A percentile compares a stretch with the other conserved stretches of the same genome.
phyloP scores from a whole-genome alignment of 2,329 filamentous ascomycete genomes.

The Calonectria crousiana region DNA sequence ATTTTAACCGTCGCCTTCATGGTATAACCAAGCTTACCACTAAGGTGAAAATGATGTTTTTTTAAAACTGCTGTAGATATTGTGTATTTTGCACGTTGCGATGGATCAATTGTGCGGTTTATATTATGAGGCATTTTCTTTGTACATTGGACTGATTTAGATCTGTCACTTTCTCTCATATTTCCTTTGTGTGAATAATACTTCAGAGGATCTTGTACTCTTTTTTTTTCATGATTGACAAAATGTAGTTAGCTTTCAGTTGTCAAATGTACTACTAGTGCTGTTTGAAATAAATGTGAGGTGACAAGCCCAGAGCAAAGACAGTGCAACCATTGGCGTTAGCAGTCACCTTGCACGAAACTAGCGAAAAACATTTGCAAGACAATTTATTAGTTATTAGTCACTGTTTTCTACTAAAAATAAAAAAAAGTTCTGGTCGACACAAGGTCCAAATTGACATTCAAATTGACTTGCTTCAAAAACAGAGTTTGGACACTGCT shows the following conservation, averaged over 20 bases:
- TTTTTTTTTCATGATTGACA: neutral
- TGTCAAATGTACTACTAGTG: neutral
- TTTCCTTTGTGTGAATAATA: constrained; percentile 1
- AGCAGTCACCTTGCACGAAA: neutral
- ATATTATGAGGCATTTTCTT: constrained; percentile 15
- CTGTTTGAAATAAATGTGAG: neutral
- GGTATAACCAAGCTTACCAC: neutral
- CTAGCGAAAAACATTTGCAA: fast-evolving
- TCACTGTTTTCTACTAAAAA: neutral
- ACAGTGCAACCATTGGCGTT: neutral
- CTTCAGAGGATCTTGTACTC: neutral
- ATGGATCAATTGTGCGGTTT: constrained; percentile 20
- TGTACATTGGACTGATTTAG: constrained; percentile 3
- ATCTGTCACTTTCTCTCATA: neutral
- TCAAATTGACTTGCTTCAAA: neutral
- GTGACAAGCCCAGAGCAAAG: neutral
- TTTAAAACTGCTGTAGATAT: constrained; percentile 25
- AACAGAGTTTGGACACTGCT: neutral
- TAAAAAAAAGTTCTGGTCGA: no score
- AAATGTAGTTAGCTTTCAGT: neutral
- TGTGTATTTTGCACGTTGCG: constrained; percentile 24
- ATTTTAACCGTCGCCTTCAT: neutral
- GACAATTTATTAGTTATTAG: neutral
- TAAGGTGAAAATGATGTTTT: no score
- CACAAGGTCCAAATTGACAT: no score